Evolutionary conservation across 768 basidiomycete genomes (phyloP), one percentile per base, ranked within the genome.

Genomic region (Termitomyces sp.): DNA sequence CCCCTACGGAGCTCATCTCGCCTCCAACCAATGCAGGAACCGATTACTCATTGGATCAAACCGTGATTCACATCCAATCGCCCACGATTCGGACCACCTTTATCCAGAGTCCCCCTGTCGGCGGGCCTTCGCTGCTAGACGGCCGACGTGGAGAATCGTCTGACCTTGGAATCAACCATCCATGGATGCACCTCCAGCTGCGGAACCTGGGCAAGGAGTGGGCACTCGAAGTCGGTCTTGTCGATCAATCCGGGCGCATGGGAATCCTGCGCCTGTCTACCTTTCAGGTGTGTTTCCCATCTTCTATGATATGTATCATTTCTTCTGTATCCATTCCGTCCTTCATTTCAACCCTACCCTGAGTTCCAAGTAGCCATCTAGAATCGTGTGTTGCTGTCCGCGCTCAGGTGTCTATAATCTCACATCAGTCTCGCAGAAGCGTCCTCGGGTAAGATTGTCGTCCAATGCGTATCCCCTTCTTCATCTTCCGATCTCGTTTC

Each of bases 61-160:
- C 83, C 1, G 87, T 90, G 1, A 76, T 92, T 14, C 89, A 92
- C 60, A 77, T 92, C 48, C 90, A 92, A 63, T 90, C 88, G 5
- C 89, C 90, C 26, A 86, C 85, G 12, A 63, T 90, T 35, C 78
- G 72, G 51, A 84, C 75, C 51, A 87, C 89, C 0, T 91, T 78
- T 64, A 79, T 92, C 37, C 83, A 80, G 8, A 84, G 78, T 62
- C 89, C 89, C 15, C 73, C 78, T 21, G 23, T 56, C 59, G 44
- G 56, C 44, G 52, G 23, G 60, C 60, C 47, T 42, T 60, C 42
- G 38, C 46, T 37, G 26, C 8, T 49, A 15, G 55, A 31, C n/a
- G 42, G 60, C 46, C 43, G 52, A 50, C 62, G 58, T 45, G 52
- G 62, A 46, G 55, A 38, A 33, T 55, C 35, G 51, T 55, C 54